Evolutionary conservation across 1,284 basidiomycete genomes (phyloP), one percentile per base, ranked within the genome.

Genomic region (Phlebopus sp.): DNA sequence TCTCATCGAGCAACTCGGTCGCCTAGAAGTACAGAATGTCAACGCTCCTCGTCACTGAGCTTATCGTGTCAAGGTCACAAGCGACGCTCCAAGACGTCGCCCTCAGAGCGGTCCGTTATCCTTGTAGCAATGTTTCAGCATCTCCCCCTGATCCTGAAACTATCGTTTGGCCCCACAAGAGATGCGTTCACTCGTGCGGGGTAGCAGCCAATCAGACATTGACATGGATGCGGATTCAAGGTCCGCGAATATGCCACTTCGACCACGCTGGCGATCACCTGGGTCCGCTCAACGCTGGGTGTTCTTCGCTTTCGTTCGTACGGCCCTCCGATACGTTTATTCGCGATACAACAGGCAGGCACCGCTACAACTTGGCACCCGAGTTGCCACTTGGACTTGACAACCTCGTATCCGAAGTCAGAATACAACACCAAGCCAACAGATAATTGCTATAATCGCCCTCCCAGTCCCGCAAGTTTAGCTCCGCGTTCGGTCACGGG

Each of bases 291-390:
- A 9, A 31, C 19, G 15, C 39, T 40, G 29, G 27, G 5, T 13
- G 15, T 15, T 17, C 30, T 2, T 35, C 19, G 30, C 37, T 41
- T 55, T 51, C 23, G 38, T n/a, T 42, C 19, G 37, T 42, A 17
- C 37, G 53, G 47, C n/a, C 32, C 29, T 35, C 53, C 45, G 58
- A 35, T 41, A 41, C 39, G 14, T 10, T 11, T 18, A 29, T n/a
- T 15, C 5, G 21, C 10, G 23, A 29, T 27, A 15, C 32, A 15
- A 35, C 29, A 27, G 5, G 11, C 18, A 49, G 29, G 9, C 21
- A 18, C 50, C 36, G 40, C 21, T 35, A 18, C 21, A 9, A 37
- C 34, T 50, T 47, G 30, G n/a, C 32, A 8, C 6, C 15, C 6
- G 8, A 38, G 7, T 19, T 7, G 23, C 30, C 15, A 13, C 4